Evolutionary conservation across 202 grass and related monocot genomes (phyloP).

Genomic region (Carex sylvatica): DNA sequence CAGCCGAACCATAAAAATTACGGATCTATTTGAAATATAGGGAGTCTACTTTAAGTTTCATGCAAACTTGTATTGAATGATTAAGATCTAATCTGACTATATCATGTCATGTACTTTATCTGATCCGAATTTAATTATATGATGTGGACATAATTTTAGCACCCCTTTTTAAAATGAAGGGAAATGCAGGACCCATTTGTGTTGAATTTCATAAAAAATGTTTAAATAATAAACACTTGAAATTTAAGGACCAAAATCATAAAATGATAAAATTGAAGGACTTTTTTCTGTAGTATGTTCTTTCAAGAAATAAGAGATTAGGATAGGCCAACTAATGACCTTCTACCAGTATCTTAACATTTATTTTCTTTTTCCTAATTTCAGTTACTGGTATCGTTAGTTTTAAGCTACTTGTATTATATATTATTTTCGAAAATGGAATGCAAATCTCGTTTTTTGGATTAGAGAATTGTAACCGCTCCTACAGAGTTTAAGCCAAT

Average conservation of each 20-base stretch:
- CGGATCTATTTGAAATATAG: no score
- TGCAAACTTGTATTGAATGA: no score
- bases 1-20: no score
- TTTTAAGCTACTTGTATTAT: neutral
- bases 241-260: neutral
- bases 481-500: neutral
- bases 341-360: neutral
- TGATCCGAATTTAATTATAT: no score
- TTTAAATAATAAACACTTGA: neutral
- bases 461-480: neutral
- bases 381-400: neutral
- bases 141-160: neutral
- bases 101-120: no score
- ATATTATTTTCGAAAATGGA: neutral
- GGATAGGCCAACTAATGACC: neutral
- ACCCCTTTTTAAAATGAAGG: neutral
- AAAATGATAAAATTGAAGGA: neutral
- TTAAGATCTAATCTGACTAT: no score
- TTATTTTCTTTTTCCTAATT: neutral
- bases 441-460: neutral
- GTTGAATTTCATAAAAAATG: neutral
- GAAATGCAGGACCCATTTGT: neutral
- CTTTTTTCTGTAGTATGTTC: neutral
- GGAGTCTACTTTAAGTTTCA: no score
- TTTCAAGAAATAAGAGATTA: slow-evolving; percentile 4